Percentiles rank a stretch among this genome's conserved stretches.
phyloP scores from a whole-genome alignment of 495 filamentous ascomycete species.

The Aspergillus kassunensis region DNA sequence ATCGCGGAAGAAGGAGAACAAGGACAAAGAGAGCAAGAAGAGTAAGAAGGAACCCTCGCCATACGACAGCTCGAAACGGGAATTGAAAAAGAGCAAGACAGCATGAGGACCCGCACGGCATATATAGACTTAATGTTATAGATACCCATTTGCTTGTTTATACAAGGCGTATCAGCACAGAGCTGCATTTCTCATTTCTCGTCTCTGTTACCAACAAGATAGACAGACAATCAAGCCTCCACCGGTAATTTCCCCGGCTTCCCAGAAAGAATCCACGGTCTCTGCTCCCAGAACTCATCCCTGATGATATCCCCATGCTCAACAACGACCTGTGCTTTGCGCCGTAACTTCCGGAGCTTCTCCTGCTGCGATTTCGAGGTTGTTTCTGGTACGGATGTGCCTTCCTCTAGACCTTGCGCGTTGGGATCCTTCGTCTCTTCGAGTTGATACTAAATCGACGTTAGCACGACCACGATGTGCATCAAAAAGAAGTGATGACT shows the following conservation, averaged over 20 bases:
- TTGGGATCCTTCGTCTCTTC: conserved; percentile 24
- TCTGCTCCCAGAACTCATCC: conserved; percentile 84
- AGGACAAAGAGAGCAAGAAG: conserved; percentile 17
- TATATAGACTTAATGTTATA: conserved; percentile 24
- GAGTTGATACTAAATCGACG: conserved; percentile 34
- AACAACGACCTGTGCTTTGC: conserved; percentile 71
- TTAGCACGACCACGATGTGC: not conserved
- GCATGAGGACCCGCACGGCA: conserved; percentile 13
- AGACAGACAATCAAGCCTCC: conserved; percentile 30
- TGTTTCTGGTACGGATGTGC: conserved; percentile 17
- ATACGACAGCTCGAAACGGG: conserved; percentile 18
- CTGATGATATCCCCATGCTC: conserved; percentile 91
- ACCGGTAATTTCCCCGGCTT: conserved; percentile 65
- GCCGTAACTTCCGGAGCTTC: conserved; percentile 68
- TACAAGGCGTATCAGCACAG: not conserved
- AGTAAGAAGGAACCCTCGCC: conserved; percentile 20
- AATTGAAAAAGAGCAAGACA: conserved; percentile 32
- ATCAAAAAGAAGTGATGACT: not conserved
- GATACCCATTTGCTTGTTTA: conserved; percentile 29
- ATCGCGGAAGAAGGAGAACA: conserved; percentile 20
- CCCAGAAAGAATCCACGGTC: conserved; percentile 81
- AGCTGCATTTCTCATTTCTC: not conserved
- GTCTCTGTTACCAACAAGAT: no score
- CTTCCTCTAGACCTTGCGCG: conserved; percentile 16
- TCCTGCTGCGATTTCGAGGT: conserved; percentile 73